A percentile compares a stretch with the other conserved stretches of the same genome.
phyloP scores from a whole-genome alignment of 306 rosid genomes.

The Pyrus bretschneideri region DNA sequence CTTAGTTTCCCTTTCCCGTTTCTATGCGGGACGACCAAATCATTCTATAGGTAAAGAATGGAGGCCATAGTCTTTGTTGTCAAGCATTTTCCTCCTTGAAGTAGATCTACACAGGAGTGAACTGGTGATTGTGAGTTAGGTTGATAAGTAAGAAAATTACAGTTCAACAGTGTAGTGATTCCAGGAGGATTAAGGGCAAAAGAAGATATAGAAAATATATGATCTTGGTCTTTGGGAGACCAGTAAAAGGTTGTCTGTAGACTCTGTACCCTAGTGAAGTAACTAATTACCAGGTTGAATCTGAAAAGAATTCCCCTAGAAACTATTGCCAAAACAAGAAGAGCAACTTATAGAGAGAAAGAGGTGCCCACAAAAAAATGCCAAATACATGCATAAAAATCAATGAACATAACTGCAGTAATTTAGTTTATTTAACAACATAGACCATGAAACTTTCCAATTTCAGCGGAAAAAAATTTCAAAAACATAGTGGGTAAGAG shows the following conservation, averaged over 20 bases:
- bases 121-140: not conserved
- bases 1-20: not conserved
- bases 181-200: not conserved
- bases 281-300: not conserved
- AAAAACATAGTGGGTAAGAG: not conserved
- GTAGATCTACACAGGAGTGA: not conserved
- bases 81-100: not conserved
- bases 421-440: not conserved
- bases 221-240: not conserved
- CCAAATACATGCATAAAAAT: not conserved
- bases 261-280: not conserved
- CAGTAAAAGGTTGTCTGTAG: not conserved
- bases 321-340: not conserved
- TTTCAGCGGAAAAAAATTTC: constrained; percentile 3
- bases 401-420: not conserved
- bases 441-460: not conserved
- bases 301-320: not conserved
- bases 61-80: not conserved
- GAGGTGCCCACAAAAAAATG: not conserved
- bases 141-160: not conserved
- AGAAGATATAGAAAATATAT: not conserved
- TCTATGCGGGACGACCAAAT: not conserved
- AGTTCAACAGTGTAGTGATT: not conserved
- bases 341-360: not conserved
- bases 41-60: not conserved